Percentiles rank a stretch among this genome's conserved stretches.
These are phyloP conservation scores for Penicillium riverlandense DNA, from an alignment of 495 filamentous ascomycete species.

Conservation along the genomic window DNA sequence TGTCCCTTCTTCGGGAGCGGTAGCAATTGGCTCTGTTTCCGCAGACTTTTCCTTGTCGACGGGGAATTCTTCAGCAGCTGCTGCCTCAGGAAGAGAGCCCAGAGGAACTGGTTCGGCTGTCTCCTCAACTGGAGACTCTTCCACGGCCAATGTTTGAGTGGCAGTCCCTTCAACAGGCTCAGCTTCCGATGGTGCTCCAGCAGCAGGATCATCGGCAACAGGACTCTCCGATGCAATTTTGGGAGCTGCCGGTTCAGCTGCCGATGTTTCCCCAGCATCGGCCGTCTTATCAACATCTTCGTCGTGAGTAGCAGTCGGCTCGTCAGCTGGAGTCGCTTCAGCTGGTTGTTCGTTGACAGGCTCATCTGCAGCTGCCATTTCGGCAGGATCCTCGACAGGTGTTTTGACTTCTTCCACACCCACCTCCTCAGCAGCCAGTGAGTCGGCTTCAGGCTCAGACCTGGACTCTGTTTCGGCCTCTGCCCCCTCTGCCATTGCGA, in stretches of 20 bases:
- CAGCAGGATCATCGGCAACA: slow-evolving; percentile 4
- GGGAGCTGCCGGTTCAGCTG: too few species aligned
- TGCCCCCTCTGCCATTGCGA: slow-evolving; percentile 2
- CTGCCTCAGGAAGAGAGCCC: neutral
- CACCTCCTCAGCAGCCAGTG: slow-evolving; percentile 1
- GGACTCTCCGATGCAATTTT: slow-evolving; percentile 9
- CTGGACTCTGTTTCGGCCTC: neutral
- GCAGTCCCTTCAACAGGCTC: slow-evolving; percentile 3
- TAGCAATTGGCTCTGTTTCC: slow-evolving; percentile 3
- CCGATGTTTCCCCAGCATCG: too few species aligned
- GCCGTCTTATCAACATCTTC: too few species aligned
- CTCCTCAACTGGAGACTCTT: slow-evolving; percentile 16
- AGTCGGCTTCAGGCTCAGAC: neutral
- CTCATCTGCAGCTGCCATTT: neutral
- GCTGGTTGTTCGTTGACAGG: neutral
- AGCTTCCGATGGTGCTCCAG: neutral
- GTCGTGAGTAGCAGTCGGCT: neutral
- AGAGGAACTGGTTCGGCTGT: neutral
- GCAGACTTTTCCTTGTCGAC: slow-evolving; percentile 1
- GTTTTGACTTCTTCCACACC: slow-evolving; percentile 1
- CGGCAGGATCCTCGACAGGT: slow-evolving; percentile 3
- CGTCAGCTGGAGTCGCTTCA: neutral
- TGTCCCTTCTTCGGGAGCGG: neutral
- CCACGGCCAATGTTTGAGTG: neutral
- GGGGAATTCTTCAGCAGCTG: neutral